A percentile compares a stretch with the other conserved stretches of the same genome.
Conservation (phyloP, 2,329 filamentous ascomycete species). For the Penicillium sp. region DNA sequence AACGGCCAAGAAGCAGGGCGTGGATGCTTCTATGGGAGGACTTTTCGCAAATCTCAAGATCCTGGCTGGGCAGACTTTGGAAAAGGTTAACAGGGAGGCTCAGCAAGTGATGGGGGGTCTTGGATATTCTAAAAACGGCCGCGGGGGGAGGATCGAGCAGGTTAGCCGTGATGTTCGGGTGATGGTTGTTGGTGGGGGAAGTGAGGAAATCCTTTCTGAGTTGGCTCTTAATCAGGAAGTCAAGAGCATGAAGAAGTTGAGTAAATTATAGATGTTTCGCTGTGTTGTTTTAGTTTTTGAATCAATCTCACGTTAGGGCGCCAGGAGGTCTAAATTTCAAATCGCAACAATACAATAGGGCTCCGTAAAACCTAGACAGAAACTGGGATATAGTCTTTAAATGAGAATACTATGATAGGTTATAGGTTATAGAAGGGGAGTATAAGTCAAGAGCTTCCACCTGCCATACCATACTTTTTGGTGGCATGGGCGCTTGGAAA, state of each 20-base stretch:
- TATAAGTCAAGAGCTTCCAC: too few relatives aligned
- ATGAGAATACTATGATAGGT: too few relatives aligned
- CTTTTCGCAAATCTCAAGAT: conserved; percentile 43
- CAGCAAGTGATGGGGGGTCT: conserved; percentile 56
- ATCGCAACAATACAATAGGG: too few relatives aligned
- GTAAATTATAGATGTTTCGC: conserved; percentile 16
- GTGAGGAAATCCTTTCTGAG: conserved; percentile 56
- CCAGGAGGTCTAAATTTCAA: too few relatives aligned
- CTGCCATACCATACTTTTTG: too few relatives aligned
- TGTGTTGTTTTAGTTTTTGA: too few relatives aligned
- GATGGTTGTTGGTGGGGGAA: conserved; percentile 55
- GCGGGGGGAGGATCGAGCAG: conserved; percentile 52
- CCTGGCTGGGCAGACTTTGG: conserved; percentile 50
- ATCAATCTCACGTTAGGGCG: too few relatives aligned
- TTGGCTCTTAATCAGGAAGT: conserved; percentile 52
- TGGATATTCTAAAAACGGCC: conserved; percentile 51
- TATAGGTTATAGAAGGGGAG: too few relatives aligned
- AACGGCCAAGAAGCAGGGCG: conserved; percentile 17
- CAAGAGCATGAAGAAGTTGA: conserved; percentile 22
- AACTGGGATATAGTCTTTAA: too few relatives aligned
- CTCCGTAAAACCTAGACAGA: too few relatives aligned
- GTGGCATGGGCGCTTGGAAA: too few relatives aligned
- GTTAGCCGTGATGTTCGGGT: conserved; percentile 54
- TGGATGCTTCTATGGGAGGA: conserved; percentile 21
- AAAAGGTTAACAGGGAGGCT: conserved; percentile 52